A percentile compares a stretch with the other conserved stretches of the same genome.
phyloP scores from a whole-genome alignment of 1,139 yeast genomes.

The Trichomonascaceae sp. region DNA sequence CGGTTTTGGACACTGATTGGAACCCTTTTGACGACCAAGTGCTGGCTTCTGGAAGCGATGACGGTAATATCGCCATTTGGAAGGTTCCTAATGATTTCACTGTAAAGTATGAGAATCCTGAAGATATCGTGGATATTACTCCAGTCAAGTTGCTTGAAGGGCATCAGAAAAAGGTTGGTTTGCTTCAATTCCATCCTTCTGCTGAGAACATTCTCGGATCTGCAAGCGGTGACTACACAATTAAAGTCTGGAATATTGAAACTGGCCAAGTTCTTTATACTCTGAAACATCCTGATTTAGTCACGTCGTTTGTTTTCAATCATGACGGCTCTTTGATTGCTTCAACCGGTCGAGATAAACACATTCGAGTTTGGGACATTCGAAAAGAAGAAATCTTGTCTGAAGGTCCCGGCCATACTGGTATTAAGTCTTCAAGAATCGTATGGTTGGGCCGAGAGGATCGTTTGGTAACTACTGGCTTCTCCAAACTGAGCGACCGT shows the following conservation, averaged over 20 bases:
- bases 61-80: conserved; percentile 85
- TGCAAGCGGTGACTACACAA: conserved; percentile 82
- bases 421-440: conserved; percentile 85
- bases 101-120: conserved; percentile 49
- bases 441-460: conserved; percentile 86
- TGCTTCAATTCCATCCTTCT: conserved; percentile 80
- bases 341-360: conserved; percentile 89
- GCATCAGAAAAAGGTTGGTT: conserved; percentile 95
- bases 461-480: conserved; percentile 91
- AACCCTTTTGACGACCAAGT: conserved; percentile 78
- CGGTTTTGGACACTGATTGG: conserved; percentile 90
- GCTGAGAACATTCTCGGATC: conserved; percentile 84
- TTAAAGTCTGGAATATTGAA: conserved; percentile 83
- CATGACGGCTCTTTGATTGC: conserved; percentile 82
- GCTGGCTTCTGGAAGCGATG: conserved; percentile 85
- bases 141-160: conserved; percentile 71
- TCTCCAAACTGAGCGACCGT: conserved; percentile 86
- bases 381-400: conserved; percentile 65
- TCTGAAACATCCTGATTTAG: conserved; percentile 79
- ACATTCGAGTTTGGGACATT: conserved; percentile 85
- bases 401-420: conserved; percentile 87
- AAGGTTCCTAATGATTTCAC: conserved; percentile 76
- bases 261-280: conserved; percentile 67
- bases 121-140: conserved; percentile 55
- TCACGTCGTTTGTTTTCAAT: conserved; percentile 85